phyloP scores from a whole-genome alignment of 495 filamentous ascomycete species.

The Talaromyces ruber region DNA sequence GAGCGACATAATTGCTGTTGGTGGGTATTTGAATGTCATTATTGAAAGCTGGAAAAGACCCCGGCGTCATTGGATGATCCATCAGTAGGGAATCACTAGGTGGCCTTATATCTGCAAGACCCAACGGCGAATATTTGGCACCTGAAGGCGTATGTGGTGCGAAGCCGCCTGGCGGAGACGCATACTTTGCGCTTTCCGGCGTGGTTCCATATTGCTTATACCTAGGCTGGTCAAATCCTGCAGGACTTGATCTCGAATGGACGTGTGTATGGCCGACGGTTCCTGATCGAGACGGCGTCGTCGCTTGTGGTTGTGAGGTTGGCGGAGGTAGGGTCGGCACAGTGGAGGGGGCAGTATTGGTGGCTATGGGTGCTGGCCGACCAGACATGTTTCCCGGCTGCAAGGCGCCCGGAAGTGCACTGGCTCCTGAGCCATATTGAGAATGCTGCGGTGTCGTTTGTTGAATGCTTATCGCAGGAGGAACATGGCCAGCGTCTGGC shows the following conservation, averaged over 20 bases:
- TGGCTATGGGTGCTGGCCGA: slow-evolving; percentile 56
- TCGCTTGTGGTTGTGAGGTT: slow-evolving; percentile 45
- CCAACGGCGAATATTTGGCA: slow-evolving; percentile 75
- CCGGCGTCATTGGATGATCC: slow-evolving; percentile 46
- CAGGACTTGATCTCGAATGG: slow-evolving; percentile 81
- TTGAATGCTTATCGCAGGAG: slow-evolving; percentile 61
- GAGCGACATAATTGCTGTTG: slow-evolving; percentile 86
- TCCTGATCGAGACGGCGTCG: slow-evolving; percentile 57
- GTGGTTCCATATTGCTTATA: slow-evolving; percentile 66
- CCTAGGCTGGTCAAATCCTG: slow-evolving; percentile 61
- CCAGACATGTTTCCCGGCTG: slow-evolving; percentile 52
- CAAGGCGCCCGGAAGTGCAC: slow-evolving; percentile 58
- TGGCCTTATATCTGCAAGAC: slow-evolving; percentile 82
- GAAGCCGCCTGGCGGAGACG: slow-evolving; percentile 61
- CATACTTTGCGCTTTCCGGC: slow-evolving; percentile 58
- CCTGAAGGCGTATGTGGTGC: slow-evolving; percentile 61
- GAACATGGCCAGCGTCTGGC: slow-evolving; percentile 18
- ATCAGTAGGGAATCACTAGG: slow-evolving; percentile 64
- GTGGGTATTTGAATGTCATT: slow-evolving; percentile 44
- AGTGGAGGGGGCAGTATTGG: slow-evolving; percentile 61
- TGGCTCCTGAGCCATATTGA: slow-evolving; percentile 38
- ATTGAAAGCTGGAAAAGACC: slow-evolving; percentile 26
- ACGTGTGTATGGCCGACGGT: slow-evolving; percentile 56
- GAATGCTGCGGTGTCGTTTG: slow-evolving; percentile 49
- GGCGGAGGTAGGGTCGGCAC: slow-evolving; percentile 63